These are phyloP conservation scores for Takashimella tepidaria DNA, from an alignment of 1,284 basidiomycete species.

Conservation along the genomic window DNA sequence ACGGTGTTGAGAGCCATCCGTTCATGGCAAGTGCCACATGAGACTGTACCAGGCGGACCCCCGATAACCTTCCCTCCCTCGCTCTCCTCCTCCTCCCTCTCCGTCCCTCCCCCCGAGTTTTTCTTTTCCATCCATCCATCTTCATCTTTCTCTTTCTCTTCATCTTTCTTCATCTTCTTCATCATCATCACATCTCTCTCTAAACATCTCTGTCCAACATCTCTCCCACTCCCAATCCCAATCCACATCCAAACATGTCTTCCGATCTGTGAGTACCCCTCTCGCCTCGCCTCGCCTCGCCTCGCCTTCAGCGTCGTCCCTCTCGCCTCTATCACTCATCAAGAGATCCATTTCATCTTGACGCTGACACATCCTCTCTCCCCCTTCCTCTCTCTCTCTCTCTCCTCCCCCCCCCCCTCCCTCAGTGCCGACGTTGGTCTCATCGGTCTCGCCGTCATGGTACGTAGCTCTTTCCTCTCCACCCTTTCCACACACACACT, in stretches of 20 bases:
- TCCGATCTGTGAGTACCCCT: slow-evolving; percentile 24
- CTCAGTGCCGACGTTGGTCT: slow-evolving; percentile 46
- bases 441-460: slow-evolving; percentile 90
- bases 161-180: slow-evolving; percentile 8
- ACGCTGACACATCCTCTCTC: neutral
- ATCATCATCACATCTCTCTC: slow-evolving; percentile 9
- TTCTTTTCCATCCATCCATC: slow-evolving; percentile 2
- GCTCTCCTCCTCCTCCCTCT: slow-evolving; percentile 1
- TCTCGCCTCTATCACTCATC: neutral
- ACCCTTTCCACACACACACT: neutral
- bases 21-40: neutral
- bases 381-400: neutral
- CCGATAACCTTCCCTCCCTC: slow-evolving; percentile 15
- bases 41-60: neutral
- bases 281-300: neutral
- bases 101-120: slow-evolving; percentile 6
- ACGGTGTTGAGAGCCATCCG: too few relatives aligned
- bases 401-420: slow-evolving; percentile 6
- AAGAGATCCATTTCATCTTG: neutral
- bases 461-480: slow-evolving; percentile 20
- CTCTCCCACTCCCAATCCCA: slow-evolving; percentile 1
- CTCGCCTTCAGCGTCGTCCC: neutral
- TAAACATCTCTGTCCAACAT: neutral
- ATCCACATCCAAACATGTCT: slow-evolving; percentile 35
- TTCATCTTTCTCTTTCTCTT: slow-evolving; percentile 1